Evolutionary conservation across 192 early-diverging fungal species (phyloP).

Genomic region (Podila epigama): DNA sequence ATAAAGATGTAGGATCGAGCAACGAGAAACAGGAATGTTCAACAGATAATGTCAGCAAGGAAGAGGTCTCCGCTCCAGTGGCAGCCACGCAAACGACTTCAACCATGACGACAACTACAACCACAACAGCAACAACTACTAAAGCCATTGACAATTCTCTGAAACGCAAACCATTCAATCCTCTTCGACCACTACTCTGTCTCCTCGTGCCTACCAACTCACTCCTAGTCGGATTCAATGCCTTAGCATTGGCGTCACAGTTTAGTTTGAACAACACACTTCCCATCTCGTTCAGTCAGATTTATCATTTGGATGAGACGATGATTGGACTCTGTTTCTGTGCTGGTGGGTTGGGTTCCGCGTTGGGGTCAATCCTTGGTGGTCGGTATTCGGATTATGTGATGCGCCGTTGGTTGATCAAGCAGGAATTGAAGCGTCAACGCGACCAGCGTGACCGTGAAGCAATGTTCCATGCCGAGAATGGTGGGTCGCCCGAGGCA

Average conservation of each 20-base stretch:
- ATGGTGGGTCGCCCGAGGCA: not conserved
- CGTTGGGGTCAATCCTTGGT: conserved; percentile 45
- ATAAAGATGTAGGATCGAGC: conserved; percentile 1
- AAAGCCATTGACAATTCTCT: not conserved
- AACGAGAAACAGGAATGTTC: not conserved
- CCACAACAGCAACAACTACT: not conserved
- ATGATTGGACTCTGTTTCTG: conserved; percentile 55
- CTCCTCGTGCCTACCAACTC: conserved; percentile 34
- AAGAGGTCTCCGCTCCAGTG: not conserved
- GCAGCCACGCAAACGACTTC: not conserved
- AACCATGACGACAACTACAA: too few relatives aligned
- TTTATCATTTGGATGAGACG: conserved; percentile 44
- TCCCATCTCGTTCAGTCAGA: conserved; percentile 35
- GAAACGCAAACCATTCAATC: conserved; percentile 39
- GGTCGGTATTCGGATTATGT: conserved; percentile 52
- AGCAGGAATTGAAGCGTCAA: conserved; percentile 22
- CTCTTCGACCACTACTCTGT: conserved; percentile 34
- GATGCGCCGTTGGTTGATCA: conserved; percentile 39
- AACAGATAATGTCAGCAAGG: not conserved
- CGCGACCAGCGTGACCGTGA: conserved; percentile 17
- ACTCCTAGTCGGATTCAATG: conserved; percentile 42
- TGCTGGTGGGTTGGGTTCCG: conserved; percentile 48
- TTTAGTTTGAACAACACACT: conserved; percentile 50
- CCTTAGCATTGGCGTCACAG: conserved; percentile 35
- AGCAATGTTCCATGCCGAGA: not conserved